Evolutionary conservation across 768 basidiomycete species (phyloP), one percentile per base, ranked within the genome.

Genomic region (Lenzites betulinus): DNA sequence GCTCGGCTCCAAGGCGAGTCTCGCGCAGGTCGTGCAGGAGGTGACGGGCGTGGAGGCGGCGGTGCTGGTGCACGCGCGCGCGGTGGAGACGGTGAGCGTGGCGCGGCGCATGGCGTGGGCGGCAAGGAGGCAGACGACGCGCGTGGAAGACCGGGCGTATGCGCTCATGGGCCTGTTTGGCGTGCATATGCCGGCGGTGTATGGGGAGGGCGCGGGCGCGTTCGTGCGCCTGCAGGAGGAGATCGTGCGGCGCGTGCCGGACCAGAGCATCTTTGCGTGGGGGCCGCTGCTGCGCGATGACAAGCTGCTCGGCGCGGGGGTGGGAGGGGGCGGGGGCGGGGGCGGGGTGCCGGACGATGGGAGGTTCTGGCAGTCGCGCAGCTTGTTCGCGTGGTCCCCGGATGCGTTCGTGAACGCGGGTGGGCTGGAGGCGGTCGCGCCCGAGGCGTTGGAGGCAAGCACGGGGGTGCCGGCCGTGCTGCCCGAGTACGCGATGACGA

Each of bases 51-150:
- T 63, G 22, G 51, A 58, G 20, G 16, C 30, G 2, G 47, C 46
- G 4, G 39, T 58, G 20, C 61, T 63, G 28, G 44, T 22, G 5
- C 55, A 63, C 23, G 52, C 48, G 25, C 48, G 15, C 13, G 13
- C 52, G 26, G 22, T 63, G 11, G 61, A 58, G 4, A 30, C 56
- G 3, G 47, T 58, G 28, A 63, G 61, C 51, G 61, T 63, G 22
- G 61, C 61, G 23, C 43, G 52, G 25, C 61, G 61, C 15, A 60
- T 64, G 59, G 43, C 58, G 16, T 64, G 63, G 63, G 63, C 63
- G 36, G 23, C 63, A 49, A 64, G 52, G 44, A 58, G 63, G 35
- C 47, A 58, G 30, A 58, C 59, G 6, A 64, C 63, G 1, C 52
- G 58, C 11, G 50, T 50, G 26, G 63, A 60, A 46, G 58, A 64